phyloP scores from a whole-genome alignment of 306 rosid genomes.

The Trifolium dubium region DNA sequence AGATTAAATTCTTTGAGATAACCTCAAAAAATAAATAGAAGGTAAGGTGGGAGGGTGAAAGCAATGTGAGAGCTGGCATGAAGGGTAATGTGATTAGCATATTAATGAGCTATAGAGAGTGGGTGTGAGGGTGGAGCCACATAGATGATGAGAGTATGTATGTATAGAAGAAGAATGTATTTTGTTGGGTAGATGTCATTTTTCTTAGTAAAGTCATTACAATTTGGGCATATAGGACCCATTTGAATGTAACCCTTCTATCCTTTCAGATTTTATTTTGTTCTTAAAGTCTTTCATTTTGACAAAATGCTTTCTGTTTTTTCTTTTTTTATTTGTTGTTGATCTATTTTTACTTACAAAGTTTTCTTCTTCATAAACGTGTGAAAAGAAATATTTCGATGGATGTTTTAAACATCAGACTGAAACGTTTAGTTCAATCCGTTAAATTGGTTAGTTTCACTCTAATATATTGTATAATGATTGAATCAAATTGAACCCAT shows the following conservation, averaged over 20 bases:
- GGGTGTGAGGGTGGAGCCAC: slow-evolving; percentile 43
- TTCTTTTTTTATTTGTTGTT: too few relatives aligned
- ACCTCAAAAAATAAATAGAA: slow-evolving; percentile 41
- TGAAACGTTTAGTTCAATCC: too few relatives aligned
- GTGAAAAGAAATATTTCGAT: too few relatives aligned
- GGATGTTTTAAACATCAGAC: too few relatives aligned
- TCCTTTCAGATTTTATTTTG: slow-evolving; percentile 44
- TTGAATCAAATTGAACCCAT: not conserved
- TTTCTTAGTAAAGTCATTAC: slow-evolving; percentile 35
- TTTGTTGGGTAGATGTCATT: slow-evolving; percentile 58
- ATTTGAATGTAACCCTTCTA: slow-evolving; percentile 54
- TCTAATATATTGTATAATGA: not conserved
- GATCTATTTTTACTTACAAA: too few relatives aligned
- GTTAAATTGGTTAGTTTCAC: too few relatives aligned
- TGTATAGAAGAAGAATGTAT: slow-evolving; percentile 23
- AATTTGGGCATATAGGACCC: slow-evolving; percentile 58
- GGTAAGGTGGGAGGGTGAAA: slow-evolving; percentile 45
- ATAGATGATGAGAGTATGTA: slow-evolving; percentile 9
- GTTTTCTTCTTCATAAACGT: too few relatives aligned
- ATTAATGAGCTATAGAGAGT: slow-evolving; percentile 28
- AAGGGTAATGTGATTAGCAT: slow-evolving; percentile 30
- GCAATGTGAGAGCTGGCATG: slow-evolving; percentile 32
- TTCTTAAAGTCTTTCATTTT: not conserved
- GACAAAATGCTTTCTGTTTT: not conserved
- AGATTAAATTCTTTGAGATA: slow-evolving; percentile 28